These are phyloP conservation scores for Solanum corneliomulleri DNA, from an alignment of 257 asterid species.

Conservation along the genomic window DNA sequence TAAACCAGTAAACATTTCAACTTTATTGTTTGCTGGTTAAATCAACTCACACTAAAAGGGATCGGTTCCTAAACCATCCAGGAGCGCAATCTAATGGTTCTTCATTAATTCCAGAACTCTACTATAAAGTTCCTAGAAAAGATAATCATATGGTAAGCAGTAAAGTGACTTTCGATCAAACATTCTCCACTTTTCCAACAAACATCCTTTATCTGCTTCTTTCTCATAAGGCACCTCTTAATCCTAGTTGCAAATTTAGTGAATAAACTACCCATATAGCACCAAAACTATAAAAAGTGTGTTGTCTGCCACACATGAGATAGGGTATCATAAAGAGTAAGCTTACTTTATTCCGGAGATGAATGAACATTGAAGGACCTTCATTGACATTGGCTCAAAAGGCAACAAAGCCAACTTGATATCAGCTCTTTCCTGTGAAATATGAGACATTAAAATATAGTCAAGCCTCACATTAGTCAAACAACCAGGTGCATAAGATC, in stretches of 20 bases:
- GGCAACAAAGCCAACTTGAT: slow-evolving; percentile 54
- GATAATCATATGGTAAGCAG: neutral
- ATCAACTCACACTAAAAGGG: neutral
- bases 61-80: neutral
- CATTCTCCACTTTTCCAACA: neutral
- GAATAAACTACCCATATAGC: neutral
- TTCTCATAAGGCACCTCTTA: neutral
- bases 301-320: neutral
- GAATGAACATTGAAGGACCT: slow-evolving; percentile 77
- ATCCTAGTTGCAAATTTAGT: neutral
- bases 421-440: slow-evolving; percentile 56
- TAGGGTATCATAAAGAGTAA: neutral
- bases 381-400: slow-evolving; percentile 66
- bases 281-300: neutral
- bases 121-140: neutral
- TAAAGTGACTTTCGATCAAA: neutral
- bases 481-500: neutral
- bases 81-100: neutral
- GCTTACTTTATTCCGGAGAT: slow-evolving; percentile 66
- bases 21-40: neutral
- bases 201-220: neutral
- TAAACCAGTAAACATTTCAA: neutral
- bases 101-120: neutral
- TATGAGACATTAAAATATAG: neutral
- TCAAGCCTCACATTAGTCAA: neutral